Evolutionary conservation across 768 basidiomycete species (phyloP).

Genomic region (Fistulinella prunicolor): DNA sequence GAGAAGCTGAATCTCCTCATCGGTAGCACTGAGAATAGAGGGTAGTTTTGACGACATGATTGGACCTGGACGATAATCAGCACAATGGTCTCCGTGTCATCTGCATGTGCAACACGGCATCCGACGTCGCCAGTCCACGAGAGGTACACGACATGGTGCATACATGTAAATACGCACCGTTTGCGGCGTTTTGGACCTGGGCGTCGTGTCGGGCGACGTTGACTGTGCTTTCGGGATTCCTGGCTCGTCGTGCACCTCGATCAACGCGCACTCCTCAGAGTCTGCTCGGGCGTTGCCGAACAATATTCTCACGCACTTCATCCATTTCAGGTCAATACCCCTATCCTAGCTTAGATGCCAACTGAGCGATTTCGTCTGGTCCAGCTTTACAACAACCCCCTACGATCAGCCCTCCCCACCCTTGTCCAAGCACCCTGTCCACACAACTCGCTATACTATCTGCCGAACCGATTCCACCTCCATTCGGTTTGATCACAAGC

Average conservation of each 20-base stretch:
- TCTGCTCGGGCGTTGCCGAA: conserved; percentile 25
- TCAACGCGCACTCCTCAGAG: conserved; percentile 6
- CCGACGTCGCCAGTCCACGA: conserved; percentile 17
- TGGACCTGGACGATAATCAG: conserved; percentile 34
- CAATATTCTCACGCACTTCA: conserved; percentile 14
- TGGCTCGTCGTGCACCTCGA: conserved; percentile 18
- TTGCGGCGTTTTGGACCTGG: conserved; percentile 34
- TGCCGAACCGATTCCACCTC: conserved; percentile 45
- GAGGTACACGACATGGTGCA: conserved; percentile 7
- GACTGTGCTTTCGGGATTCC: conserved; percentile 29
- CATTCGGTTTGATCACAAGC: conserved; percentile 74
- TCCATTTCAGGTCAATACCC: conserved; percentile 6
- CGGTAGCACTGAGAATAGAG: conserved; percentile 87
- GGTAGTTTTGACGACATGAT: conserved; percentile 87
- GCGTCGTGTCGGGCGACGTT: conserved; percentile 42
- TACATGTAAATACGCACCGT: conserved; percentile 37
- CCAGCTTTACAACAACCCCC: conserved; percentile 72
- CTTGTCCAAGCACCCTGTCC: conserved; percentile 12
- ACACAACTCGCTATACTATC: conserved; percentile 27
- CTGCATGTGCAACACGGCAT: conserved; percentile 36
- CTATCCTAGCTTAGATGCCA: conserved; percentile 6
- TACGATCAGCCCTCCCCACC: conserved; percentile 52
- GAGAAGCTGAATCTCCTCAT: conserved; percentile 96
- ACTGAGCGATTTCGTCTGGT: conserved; percentile 46
- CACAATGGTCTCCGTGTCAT: conserved; percentile 20